Base-by-base conservation (phyloP, 305 asterid species). In the Fraxinus ornus region DNA sequence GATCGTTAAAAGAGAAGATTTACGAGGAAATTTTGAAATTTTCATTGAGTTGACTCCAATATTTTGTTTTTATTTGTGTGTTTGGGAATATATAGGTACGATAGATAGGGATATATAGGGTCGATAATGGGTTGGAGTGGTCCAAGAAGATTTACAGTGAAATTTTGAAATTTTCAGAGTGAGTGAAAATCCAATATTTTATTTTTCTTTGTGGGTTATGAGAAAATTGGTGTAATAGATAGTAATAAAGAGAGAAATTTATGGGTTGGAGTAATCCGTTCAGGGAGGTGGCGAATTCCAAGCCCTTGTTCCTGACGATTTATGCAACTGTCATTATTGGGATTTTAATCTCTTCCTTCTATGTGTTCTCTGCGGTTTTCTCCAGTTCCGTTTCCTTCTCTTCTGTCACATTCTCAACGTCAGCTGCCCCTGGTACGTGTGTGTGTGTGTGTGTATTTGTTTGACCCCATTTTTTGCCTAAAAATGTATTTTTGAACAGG, bases 221-320 rank as follows among this genome's bases (percentile, higher is more conserved):
- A 5, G 36, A 39, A 24, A 39, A 37, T 76, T 7, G 68, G 35
- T 76, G 19, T 13, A 64, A 64, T 77, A 9, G 84, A 73, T 33
- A 35, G 7, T 35, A 35, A 35, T 35, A n/a, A 79, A 28, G 74
- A 26, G 74, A 66, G 37, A 24, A 66, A 26, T 26, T 66, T 9
- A 66, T 93, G 97, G 94, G 88, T 89, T 89, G 91, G 98, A 87
- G 83, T 30, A 89, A 86, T 84, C 85, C 91, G 73, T 86, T 89
- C 86, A 90, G 89, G 86, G 97, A 93, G 81, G 84, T 85, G 89
- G 90, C 97, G 21, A 88, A 84, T 88, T 90, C 96, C 87, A 96
- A 91, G 97, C 97, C 98, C 78, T 82, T 96, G 87, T 93, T 94
- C 86, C 36, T 89, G 83, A 94, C 97, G 86, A 92, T 96, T 90